Evolutionary conservation across 495 filamentous ascomycete genomes (phyloP), one percentile per base, ranked within the genome.

Genomic region (Aeminium ludgeri): DNA sequence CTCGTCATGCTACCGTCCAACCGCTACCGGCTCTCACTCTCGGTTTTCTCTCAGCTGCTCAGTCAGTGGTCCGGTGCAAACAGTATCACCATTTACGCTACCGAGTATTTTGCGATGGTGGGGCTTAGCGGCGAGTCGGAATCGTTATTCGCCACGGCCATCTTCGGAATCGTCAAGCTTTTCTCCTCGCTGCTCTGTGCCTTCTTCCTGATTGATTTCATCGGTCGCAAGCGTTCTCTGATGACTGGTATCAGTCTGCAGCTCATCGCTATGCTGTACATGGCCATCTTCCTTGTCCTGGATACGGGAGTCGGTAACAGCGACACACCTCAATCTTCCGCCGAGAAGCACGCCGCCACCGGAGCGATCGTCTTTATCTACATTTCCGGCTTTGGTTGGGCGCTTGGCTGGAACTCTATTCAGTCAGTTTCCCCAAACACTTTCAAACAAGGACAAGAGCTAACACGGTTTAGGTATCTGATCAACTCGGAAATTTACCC

Each of bases 401-500:
- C 78, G 0, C 60, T 82, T 0, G 78, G 79, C 36, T 83, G 78
- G 76, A 82, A 25, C 23, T 25, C 23, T 3, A 25, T 25, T 25
- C 23, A 25, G 23, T 81, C 52, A 32, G 15, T 10, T 41, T 30
- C 27, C 20, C 31, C 27, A 20, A 15, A 15, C 33, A 4, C 39
- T 20, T 34, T 19, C 39, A 16, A 41, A 32, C 27, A 6, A 3
- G n/a, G n/a, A 41, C 30, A 32, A 4, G 23, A 25, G 23, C 23
- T 25, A 4, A 25, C 23, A 25, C 3, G 5, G 6, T 33, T 40
- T 17, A 28, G 80, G 50, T 86, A 82, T 44, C 66, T 86, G 1
- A 65, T 84, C 35, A 81, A 76, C 17, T 73, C 77, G 0, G 80
- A 86, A 52, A 66, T 86, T 25, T 86, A 80, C 58, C 79, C 80